Percentiles rank a stretch among this genome's conserved stretches.
Conservation (phyloP, 2,329 filamentous ascomycete genomes). For the Talaromyces sp. region DNA sequence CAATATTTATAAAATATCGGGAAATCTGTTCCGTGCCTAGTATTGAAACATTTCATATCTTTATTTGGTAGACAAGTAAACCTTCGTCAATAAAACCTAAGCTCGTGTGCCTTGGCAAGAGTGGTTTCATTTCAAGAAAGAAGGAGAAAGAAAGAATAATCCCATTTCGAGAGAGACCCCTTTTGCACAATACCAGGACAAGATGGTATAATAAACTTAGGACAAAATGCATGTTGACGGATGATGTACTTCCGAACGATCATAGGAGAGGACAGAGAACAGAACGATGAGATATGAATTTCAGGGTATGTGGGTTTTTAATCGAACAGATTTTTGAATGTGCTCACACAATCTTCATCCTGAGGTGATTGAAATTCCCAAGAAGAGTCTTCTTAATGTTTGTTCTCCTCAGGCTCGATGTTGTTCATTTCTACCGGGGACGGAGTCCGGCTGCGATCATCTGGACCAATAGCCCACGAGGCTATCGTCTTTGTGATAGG, state of each 20-base stretch:
- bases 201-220: neutral
- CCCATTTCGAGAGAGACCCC: neutral
- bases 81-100: neutral
- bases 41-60: neutral
- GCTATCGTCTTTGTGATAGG: conserved; percentile 12
- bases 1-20: neutral
- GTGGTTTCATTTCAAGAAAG: neutral
- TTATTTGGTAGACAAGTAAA: neutral
- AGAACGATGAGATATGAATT: neutral
- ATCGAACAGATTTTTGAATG: neutral
- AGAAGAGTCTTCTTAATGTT: neutral
- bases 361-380: too few relatives aligned
- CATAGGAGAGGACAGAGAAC: neutral
- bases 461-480: neutral
- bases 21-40: neutral
- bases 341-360: too few relatives aligned
- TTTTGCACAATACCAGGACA: neutral
- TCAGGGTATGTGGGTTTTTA: neutral
- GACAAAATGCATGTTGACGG: neutral
- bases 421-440: conserved; percentile 13
- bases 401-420: neutral
- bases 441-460: conserved; percentile 14
- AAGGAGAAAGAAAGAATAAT: too few relatives aligned
- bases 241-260: neutral
- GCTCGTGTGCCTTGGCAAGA: neutral